Base-by-base conservation (phyloP, 106 monocot species). In the Hemerocallis citrina region DNA sequence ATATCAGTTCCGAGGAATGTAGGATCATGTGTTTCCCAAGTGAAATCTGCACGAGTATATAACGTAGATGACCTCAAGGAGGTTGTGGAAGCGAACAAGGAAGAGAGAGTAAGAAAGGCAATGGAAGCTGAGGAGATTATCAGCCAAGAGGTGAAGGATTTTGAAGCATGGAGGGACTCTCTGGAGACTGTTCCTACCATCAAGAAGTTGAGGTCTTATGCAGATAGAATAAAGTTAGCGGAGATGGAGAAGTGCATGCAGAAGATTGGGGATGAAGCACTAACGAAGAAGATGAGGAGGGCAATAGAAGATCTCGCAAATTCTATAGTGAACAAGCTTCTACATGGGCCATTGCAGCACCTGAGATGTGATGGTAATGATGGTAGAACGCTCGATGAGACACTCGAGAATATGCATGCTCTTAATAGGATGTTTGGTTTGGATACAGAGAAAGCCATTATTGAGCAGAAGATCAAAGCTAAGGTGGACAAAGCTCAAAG, bases 171-270 rank as follows among this genome's bases (percentile, higher is more conserved):
- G 96, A 79, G 92, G 36, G 88, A 98, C 55, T 98, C 96, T 3
- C 55, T 98, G 70, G 91, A 92, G 67, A 98, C 96, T 7, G 96
- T 98, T n/a, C 96, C 91, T 3, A 98, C 96, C 16, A 98, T 98
- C 68, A 98, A 91, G 79, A 92, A 87, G 46, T 51, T 98, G n/a
- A 81, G 88, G 59, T 83, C 87, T 0, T 98, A 88, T 49, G 88
- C 85, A 9, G 91, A 98, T 30, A 75, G 85, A 68, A 98, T 92
- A 35, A 73, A 79, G 51, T 67, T 59, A 11, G 61, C 84, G 10
- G 96, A 98, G 44, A 74, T 91, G 11, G 83, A 87, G 45, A 92
- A 82, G 61, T 98, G 96, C 59, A 58, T 81, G 16, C 84, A 88
- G 61, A 98, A 84, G 76, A 85, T 98, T 19, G 85, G 85, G 11